Percentiles rank a stretch among this genome's conserved stretches.
Evolutionary conservation across 805 yeast genomes (phyloP).

Genomic region (Saccharomycopsis amapae): DNA sequence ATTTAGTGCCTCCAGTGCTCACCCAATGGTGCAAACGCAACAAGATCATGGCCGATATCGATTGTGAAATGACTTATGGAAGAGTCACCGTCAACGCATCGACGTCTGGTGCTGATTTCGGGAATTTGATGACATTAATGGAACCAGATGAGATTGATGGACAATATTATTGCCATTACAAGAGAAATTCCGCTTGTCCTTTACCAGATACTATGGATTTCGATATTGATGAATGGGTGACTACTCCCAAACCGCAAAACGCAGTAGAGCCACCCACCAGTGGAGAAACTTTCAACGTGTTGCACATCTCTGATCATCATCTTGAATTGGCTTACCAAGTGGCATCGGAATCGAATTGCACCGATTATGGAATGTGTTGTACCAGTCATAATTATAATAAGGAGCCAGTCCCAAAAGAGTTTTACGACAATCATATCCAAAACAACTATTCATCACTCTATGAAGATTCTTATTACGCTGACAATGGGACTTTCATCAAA

Average conservation of each 20-base stretch:
- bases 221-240: constrained; percentile 39
- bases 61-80: constrained; percentile 30
- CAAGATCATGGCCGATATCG: constrained; percentile 24
- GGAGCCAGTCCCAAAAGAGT: constrained; percentile 24
- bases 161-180: constrained; percentile 52
- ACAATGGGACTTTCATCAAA: constrained; percentile 26
- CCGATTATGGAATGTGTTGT: constrained; percentile 50
- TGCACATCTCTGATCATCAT: constrained; percentile 65
- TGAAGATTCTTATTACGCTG: constrained; percentile 28
- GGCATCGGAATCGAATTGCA: constrained; percentile 54
- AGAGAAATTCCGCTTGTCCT: constrained; percentile 41
- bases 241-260: constrained; percentile 35
- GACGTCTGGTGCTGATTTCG: constrained; percentile 40
- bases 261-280: constrained; percentile 37
- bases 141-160: constrained; percentile 49
- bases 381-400: constrained; percentile 40
- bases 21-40: constrained; percentile 38
- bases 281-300: constrained; percentile 45
- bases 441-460: constrained; percentile 24
- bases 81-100: constrained; percentile 34
- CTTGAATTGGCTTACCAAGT: constrained; percentile 46
- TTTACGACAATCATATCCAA: no score
- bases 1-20: constrained; percentile 35
- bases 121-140: constrained; percentile 43
- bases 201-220: constrained; percentile 47